Base-by-base conservation (phyloP, 2,329 filamentous ascomycete species). In the Trichoderma breve region DNA sequence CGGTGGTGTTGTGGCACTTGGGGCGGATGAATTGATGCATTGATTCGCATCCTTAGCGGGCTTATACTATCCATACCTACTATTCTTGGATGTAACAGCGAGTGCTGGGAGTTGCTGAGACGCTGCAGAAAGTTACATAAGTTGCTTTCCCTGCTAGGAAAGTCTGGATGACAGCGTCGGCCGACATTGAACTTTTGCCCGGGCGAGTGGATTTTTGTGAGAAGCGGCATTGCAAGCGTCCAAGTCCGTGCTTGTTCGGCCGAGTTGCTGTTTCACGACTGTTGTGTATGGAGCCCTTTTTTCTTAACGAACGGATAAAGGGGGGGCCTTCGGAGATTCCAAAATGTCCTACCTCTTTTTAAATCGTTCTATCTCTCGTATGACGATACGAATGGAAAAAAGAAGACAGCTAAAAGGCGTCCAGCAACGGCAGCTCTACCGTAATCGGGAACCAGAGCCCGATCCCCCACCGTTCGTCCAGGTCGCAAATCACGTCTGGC, bases 361-460 rank as follows among this genome's bases (percentile, higher is more conserved):
- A 11, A 11, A 21, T 51, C 7, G 36, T 18, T 43, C 39, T 7
- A 43, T 53, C 5, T 53, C 21, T 53, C 47, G 11, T 53, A 53
- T 53, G 47, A 53, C 47, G 47, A 24, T 24, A 6, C 0, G n/a
- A 24, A 53, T 24, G 21, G 5, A 6, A 24, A 53, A 21, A 53
- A 24, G 5, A 53, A 53, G 47, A 53, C 47, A 6, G 47, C n/a
- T 24, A 53, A 14, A 53, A 24, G 14, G 47, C 7, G n/a, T 53
- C 24, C 39, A 43, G 63, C 63, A 14, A 26, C 63, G 43, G 63
- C 63, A 65, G 63, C 63, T 55, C 63, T 65, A 65, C 63, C 63
- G 61, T 21, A 65, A 65, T 65, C 63, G 43, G 63, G 61, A 28
- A 30, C 47, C 14, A 65, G 63, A 65, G 43, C 63, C 63, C 63